A percentile compares a stretch with the other conserved stretches of the same genome.
Conservation (phyloP, 305 asterid species). For the Euphrasia arctica region DNA sequence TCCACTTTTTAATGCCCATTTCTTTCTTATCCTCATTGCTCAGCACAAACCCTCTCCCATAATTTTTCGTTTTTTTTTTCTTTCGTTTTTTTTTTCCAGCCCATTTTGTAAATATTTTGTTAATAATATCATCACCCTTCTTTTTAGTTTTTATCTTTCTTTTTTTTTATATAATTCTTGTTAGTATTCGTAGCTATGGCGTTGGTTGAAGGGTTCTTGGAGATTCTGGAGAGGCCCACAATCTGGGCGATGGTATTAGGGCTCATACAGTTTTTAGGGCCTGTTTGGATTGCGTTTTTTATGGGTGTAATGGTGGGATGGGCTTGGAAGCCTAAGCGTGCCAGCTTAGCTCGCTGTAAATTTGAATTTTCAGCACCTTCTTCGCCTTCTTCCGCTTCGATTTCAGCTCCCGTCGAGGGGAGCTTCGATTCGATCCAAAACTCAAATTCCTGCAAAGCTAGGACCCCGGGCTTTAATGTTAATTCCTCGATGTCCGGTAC, state of each 20-base stretch:
- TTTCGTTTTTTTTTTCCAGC: neutral
- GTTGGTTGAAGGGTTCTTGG: constrained; percentile 46
- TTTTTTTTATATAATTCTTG: neutral
- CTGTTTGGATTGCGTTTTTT: constrained; percentile 71
- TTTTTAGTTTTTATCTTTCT: neutral
- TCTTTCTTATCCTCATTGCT: constrained; percentile 34
- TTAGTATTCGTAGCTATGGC: constrained; percentile 34
- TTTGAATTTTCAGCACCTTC: constrained; percentile 57
- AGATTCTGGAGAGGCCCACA: constrained; percentile 51
- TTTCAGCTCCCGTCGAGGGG: constrained; percentile 27
- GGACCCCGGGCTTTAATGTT: constrained; percentile 22
- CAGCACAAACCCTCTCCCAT: constrained; percentile 24
- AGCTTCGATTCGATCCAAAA: constrained; percentile 31
- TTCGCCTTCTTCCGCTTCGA: constrained; percentile 37
- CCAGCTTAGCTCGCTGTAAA: constrained; percentile 46
- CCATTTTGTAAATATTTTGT: constrained; percentile 19
- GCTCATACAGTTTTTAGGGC: constrained; percentile 56
- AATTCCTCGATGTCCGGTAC: constrained; percentile 29
- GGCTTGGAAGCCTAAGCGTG: constrained; percentile 95
- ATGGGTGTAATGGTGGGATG: constrained; percentile 70
- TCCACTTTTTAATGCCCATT: constrained; percentile 33
- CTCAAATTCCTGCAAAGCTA: constrained; percentile 22
- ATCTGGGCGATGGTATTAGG: constrained; percentile 45
- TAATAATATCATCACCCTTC: constrained; percentile 9
- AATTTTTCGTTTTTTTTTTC: neutral